phyloP scores from a whole-genome alignment of 2,329 filamentous ascomycete genomes.

The Ceratocystis colombiana region DNA sequence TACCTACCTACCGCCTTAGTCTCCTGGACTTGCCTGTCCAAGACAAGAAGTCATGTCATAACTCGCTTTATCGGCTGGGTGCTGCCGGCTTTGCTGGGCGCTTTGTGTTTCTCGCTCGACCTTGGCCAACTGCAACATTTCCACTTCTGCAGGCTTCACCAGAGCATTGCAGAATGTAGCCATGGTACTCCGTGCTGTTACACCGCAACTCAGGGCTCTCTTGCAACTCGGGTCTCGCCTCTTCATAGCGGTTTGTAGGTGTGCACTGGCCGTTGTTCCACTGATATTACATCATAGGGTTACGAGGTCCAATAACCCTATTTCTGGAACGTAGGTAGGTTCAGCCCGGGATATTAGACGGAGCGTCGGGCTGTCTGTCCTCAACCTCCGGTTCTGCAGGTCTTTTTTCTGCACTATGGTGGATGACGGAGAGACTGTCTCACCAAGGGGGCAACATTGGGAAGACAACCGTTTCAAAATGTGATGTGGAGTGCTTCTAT shows the following conservation, averaged over 20 bases:
- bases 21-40: too few relatives aligned
- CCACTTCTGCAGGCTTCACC: background rate
- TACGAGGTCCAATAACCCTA: background rate
- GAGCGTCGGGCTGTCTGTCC: background rate
- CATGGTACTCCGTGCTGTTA: background rate
- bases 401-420: background rate
- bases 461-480: background rate
- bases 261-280: too few relatives aligned
- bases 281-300: background rate
- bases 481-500: background rate
- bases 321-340: background rate
- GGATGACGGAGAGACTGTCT: background rate
- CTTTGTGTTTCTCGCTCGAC: background rate
- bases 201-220: background rate
- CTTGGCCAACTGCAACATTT: background rate
- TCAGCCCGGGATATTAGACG: background rate
- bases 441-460: background rate
- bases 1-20: background rate
- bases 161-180: background rate
- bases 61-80: background rate
- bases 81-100: background rate
- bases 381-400: background rate
- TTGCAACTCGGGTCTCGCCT: background rate
- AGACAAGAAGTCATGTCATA: too few relatives aligned
- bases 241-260: background rate